Conservation (phyloP, 192 early-diverging fungal species). For the Backusella parvicylindrica region DNA sequence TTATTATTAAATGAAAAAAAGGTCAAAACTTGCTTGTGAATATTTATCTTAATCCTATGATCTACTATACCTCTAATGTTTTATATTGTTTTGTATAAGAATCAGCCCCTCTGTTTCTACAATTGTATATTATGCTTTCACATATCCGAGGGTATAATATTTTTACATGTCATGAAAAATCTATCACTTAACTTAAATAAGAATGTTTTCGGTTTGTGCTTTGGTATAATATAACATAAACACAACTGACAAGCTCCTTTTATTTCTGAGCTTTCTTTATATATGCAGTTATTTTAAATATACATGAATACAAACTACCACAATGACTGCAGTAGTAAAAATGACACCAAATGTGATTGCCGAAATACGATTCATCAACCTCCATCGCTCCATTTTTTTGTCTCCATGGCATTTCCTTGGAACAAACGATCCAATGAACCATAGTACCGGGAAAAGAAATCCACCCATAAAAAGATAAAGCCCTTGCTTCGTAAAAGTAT, state of each 20-base stretch:
- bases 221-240: too few species aligned
- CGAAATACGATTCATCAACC: not conserved
- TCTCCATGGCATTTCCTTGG: not conserved
- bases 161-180: too few species aligned
- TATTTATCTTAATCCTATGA: too few species aligned
- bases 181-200: too few species aligned
- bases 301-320: not conserved
- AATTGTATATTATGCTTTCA: too few species aligned
- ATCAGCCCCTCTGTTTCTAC: too few species aligned
- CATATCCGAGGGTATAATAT: too few species aligned
- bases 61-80: too few species aligned
- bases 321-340: not conserved
- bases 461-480: not conserved
- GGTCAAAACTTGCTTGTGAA: too few species aligned
- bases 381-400: not conserved
- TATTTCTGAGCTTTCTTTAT: not conserved
- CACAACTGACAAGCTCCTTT: not conserved
- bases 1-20: too few species aligned
- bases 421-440: not conserved
- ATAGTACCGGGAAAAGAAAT: not conserved
- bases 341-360: not conserved
- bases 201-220: too few species aligned
- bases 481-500: not conserved
- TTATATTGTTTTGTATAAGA: too few species aligned
- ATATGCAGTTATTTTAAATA: not conserved